Evolutionary conservation across 768 basidiomycete species (phyloP).

Genomic region (Trametes coccinea): DNA sequence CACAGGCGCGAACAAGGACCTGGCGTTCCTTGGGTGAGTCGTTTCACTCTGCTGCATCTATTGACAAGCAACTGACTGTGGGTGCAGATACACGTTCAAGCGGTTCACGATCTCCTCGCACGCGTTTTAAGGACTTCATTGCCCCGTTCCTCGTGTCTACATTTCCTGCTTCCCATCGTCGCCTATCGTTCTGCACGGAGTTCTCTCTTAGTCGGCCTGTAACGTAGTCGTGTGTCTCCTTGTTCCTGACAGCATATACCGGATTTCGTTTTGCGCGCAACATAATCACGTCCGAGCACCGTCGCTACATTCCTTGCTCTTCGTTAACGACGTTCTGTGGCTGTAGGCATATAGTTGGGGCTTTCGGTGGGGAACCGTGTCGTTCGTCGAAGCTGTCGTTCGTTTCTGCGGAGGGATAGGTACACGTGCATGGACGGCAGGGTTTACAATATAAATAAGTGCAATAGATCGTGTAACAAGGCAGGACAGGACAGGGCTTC

Average conservation of each 20-base stretch:
- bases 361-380: too few relatives aligned
- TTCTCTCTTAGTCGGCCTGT: slow-evolving; percentile 3
- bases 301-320: neutral
- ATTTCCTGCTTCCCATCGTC: neutral
- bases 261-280: neutral
- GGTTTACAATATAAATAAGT: slow-evolving; percentile 12
- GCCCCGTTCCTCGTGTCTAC: neutral
- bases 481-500: neutral
- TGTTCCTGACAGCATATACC: slow-evolving; percentile 2
- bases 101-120: slow-evolving; percentile 67
- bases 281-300: neutral
- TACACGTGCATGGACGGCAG: slow-evolving; percentile 14
- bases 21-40: slow-evolving; percentile 57
- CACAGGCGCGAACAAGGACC: slow-evolving; percentile 50
- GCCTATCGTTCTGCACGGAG: slow-evolving; percentile 3
- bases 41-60: neutral
- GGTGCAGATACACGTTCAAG: slow-evolving; percentile 73
- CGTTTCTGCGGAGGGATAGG: slow-evolving; percentile 4
- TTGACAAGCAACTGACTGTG: neutral
- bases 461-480: slow-evolving; percentile 1
- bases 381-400: neutral
- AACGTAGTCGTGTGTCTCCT: neutral
- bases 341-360: too few relatives aligned
- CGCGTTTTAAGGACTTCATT: slow-evolving; percentile 39
- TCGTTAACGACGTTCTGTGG: slow-evolving; percentile 4